Evolutionary conservation across 2,329 filamentous ascomycete species (phyloP), one percentile per base, ranked within the genome.

Genomic region (Grosmannia serpens): DNA sequence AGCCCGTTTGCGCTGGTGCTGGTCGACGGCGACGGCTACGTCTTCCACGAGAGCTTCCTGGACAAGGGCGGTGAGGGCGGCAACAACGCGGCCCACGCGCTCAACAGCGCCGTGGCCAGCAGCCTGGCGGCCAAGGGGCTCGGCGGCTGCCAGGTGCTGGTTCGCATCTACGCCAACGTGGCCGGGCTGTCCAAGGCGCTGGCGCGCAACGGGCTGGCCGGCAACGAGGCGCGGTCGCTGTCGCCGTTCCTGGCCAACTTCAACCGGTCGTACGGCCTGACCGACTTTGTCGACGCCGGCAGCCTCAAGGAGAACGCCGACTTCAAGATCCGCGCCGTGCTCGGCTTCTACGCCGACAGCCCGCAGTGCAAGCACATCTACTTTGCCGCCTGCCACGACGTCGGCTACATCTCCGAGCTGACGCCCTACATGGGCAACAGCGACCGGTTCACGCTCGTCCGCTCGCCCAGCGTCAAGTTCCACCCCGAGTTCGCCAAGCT

Each of bases 361-460:
- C 70, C 74, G 4, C 80, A 84, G 64, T 87, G 84, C 71, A 82
- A 80, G 63, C 83, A 85, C 65, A 82, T 87, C 41, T 81, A 80
- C 65, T 81, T 84, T 59, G 84, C 81, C 6, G 82, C 77, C 46
- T 86, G 83, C 64, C 82, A 85, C 63, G 80, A 86, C 63, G 73
- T 73, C 27, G 77, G 78, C 55, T 84, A 85, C 65, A 69, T 83
- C 52, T 76, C 79, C 9, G 74, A 83, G 53, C 70, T 86, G 29
- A 77, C 74, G 6, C 77, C 78, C 9, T 79, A 80, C 64, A 71
- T 70, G 50, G 76, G 75, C 50, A 73, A 75, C 59, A 67, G 69
- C 9, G 73, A 79, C 27, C 75, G 75, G 55, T 76, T 85, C 60
- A 84, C 81, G 0, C 75, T 85, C 13, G 67, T 85, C 50, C 75